Conservation (phyloP, 2,329 filamentous ascomycete genomes). For the Elsinoe batatas region DNA sequence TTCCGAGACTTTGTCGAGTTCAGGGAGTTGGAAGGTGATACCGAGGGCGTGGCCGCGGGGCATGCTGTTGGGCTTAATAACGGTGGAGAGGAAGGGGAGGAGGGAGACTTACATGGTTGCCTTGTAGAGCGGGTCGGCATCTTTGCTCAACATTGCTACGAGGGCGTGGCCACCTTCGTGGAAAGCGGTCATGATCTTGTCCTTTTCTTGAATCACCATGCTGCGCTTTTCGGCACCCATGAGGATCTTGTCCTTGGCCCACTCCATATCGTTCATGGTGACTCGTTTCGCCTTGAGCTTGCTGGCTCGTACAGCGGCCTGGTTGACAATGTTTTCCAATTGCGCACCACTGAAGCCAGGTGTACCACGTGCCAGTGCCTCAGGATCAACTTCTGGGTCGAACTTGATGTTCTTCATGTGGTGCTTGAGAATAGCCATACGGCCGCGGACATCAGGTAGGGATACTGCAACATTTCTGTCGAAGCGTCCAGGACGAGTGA, state of each 20-base stretch:
- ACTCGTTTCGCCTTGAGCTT: conserved; percentile 71
- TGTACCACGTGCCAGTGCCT: conserved; percentile 75
- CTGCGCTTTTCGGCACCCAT: conserved; percentile 91
- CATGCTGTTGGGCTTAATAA: conserved; percentile 37
- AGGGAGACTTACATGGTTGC: conserved; percentile 58
- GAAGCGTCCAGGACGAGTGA: conserved; percentile 89
- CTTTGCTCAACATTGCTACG: conserved; percentile 72
- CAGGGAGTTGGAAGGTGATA: conserved; percentile 76
- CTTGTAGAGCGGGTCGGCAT: conserved; percentile 77
- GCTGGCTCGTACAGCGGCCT: conserved; percentile 89
- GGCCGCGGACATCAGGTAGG: conserved; percentile 84
- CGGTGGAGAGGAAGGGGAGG: not conserved
- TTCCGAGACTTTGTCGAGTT: conserved; percentile 85
- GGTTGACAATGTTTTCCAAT: conserved; percentile 92
- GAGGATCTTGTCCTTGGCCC: conserved; percentile 96
- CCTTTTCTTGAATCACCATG: conserved; percentile 81
- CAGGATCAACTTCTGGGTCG: conserved; percentile 68
- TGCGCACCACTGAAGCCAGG: conserved; percentile 92
- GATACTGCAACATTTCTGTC: conserved; percentile 85
- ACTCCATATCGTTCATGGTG: conserved; percentile 73
- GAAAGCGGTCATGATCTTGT: conserved; percentile 92
- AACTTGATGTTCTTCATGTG: conserved; percentile 87
- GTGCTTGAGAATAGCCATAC: conserved; percentile 85
- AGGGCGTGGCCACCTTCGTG: conserved; percentile 94
- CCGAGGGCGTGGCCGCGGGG: conserved; percentile 80